phyloP scores from a whole-genome alignment of 495 filamentous ascomycete genomes.

The Podospora conica region DNA sequence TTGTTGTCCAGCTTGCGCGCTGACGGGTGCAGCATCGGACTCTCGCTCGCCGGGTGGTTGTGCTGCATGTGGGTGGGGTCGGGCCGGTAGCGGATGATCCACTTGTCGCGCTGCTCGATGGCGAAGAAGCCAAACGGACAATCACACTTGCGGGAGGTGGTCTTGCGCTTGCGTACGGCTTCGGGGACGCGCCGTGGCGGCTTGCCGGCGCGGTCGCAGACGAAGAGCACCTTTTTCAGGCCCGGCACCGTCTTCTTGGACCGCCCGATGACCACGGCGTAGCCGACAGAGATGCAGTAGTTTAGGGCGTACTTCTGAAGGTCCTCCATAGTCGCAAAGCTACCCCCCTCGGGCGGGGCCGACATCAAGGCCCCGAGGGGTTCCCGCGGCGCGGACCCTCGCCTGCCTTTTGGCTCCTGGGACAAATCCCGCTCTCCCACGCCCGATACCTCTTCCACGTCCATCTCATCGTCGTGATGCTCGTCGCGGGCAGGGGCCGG shows the following conservation, averaged over 20 bases:
- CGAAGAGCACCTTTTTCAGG: conserved; percentile 53
- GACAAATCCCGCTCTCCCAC: conserved; percentile 34
- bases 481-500: conserved; percentile 27
- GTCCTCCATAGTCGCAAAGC: conserved; percentile 48
- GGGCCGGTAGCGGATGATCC: conserved; percentile 50
- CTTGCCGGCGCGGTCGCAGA: conserved; percentile 51
- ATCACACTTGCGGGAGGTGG: conserved; percentile 51
- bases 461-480: conserved; percentile 40
- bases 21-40: conserved; percentile 48
- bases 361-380: conserved; percentile 48
- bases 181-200: conserved; percentile 47
- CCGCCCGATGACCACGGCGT: conserved; percentile 52
- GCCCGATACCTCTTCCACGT: conserved; percentile 33
- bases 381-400: conserved; percentile 38
- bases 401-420: conserved; percentile 38
- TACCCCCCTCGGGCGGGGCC: conserved; percentile 48
- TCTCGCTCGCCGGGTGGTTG: conserved; percentile 52
- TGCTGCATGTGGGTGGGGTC: conserved; percentile 44
- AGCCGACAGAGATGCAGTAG: conserved; percentile 52
- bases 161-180: conserved; percentile 50
- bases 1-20: conserved; percentile 52
- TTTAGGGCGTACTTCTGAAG: conserved; percentile 47
- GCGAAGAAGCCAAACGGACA: conserved; percentile 55
- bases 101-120: conserved; percentile 51
- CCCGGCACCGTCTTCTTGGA: conserved; percentile 53